phyloP scores from a whole-genome alignment of 495 filamentous ascomycete genomes.

The Evernia prunastri region DNA sequence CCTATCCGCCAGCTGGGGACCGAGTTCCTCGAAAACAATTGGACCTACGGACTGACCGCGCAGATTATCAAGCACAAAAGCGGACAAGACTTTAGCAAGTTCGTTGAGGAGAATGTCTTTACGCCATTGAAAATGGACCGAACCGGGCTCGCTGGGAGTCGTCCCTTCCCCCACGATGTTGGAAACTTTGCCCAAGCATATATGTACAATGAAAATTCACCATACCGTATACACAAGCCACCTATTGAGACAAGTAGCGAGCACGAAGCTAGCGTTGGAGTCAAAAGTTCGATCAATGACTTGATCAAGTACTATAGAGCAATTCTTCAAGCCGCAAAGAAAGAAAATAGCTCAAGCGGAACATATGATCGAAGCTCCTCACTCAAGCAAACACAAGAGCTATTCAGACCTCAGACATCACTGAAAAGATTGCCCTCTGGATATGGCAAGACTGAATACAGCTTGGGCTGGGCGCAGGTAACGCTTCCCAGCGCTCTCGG shows the following conservation, averaged over 20 bases:
- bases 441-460: slow-evolving; percentile 1
- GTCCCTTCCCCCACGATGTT: not conserved
- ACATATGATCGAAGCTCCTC: not conserved
- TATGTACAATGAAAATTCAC: slow-evolving; percentile 12
- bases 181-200: slow-evolving; percentile 19
- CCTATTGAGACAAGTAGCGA: not conserved
- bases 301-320: slow-evolving; percentile 1
- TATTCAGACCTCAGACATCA: too few relatives aligned
- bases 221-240: slow-evolving; percentile 4
- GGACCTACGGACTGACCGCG: slow-evolving; percentile 42
- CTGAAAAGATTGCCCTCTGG: too few relatives aligned
- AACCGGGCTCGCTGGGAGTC: not conserved
- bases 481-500: slow-evolving; percentile 16
- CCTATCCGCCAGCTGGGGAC: slow-evolving; percentile 35
- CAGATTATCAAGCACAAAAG: slow-evolving; percentile 41
- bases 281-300: slow-evolving; percentile 16
- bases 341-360: not conserved
- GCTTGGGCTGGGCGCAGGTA: slow-evolving; percentile 12
- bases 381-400: too few relatives aligned
- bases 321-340: too few relatives aligned
- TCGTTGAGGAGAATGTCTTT: slow-evolving; percentile 42
- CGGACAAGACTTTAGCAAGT: slow-evolving; percentile 33
- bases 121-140: slow-evolving; percentile 42
- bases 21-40: slow-evolving; percentile 40
- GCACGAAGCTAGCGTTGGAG: slow-evolving; percentile 15